These are phyloP conservation scores for Linum tenue DNA, from an alignment of 345 rosid genomes.

Conservation along the genomic window DNA sequence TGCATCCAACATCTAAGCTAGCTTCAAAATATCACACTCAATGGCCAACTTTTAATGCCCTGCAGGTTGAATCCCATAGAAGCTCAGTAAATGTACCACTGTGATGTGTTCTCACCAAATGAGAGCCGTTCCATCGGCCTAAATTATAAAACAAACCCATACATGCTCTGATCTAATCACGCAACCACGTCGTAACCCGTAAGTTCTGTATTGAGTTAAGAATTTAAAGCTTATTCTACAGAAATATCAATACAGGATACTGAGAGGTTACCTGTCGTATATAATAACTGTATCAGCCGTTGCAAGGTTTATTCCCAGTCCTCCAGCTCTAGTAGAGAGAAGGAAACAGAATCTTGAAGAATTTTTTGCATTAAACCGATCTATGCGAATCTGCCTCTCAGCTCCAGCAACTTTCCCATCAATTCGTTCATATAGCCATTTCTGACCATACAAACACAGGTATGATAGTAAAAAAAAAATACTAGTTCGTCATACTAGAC, in stretches of 20 bases:
- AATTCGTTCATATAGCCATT: slow-evolving; percentile 87
- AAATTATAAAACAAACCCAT: not conserved
- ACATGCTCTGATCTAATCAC: no score
- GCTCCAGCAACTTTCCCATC: slow-evolving; percentile 99
- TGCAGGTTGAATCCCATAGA: not conserved
- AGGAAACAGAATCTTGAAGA: slow-evolving; percentile 93
- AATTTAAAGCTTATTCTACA: not conserved
- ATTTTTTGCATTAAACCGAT: slow-evolving; percentile 85
- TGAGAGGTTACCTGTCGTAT: slow-evolving; percentile 69
- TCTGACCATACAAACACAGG: slow-evolving; percentile 32
- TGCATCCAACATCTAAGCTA: not conserved
- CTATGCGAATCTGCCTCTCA: slow-evolving; percentile 96
- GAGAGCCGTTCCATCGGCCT: not conserved
- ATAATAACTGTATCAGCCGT: slow-evolving; percentile 98
- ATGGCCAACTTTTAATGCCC: not conserved
- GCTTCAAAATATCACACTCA: not conserved
- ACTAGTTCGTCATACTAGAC: no score
- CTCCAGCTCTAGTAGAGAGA: slow-evolving; percentile 99
- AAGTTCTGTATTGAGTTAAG: not conserved
- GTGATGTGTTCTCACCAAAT: not conserved
- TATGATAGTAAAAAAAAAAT: not conserved
- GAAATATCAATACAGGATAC: slow-evolving; percentile 11
- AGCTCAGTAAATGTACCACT: not conserved
- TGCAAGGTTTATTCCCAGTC: slow-evolving; percentile 99
- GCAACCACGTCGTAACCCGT: no score